Evolutionary conservation across 1,139 yeast species (phyloP), one percentile per base, ranked within the genome.

Genomic region (Casaregolazyma suthepensis): DNA sequence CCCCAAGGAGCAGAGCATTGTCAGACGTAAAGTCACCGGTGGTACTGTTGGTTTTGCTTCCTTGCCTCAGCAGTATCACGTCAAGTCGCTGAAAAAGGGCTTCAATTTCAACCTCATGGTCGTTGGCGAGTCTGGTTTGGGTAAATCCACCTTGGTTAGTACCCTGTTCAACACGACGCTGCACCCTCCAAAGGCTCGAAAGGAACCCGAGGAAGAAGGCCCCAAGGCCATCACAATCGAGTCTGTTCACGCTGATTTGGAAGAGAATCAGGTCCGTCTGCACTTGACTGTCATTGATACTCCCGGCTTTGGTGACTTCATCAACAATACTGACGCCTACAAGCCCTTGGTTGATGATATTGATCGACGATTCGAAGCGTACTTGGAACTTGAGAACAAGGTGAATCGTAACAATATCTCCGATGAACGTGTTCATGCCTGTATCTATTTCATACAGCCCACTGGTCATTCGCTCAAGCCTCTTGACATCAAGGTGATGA

Each of bases 31-130:
- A 66, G 81, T 91, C 63, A 87, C 84, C 61, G 95, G 96, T 5
- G 91, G 86, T 69, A 44, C 51, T 20, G 99, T 94, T 56, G 99
- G 99, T 3, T 93, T 94, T 73, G 96, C 98, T 63, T 94, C 91
- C 72, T 79, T 94, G 66, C 99, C 99, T 56, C 93, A 91, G 70
- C 99, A 94, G 76, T 93, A 98, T 97, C 98, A 93, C 74, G 83
- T 96, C 73, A 90, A 88, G 71, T 85, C 96, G 5, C 84, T 91
- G 60, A 85, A 93, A 72, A 82, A 93, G 69, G 99, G 99, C n/a
- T 94, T 93, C 78, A 80, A 77, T 64, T 81, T 94, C 70, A 94
- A 93, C 69, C 70, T 93, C 59, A 81, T 93, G 82, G 90, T 89
- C 54, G 96, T 69, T 38, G 75, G 77, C 37, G 96, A 89, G 73